These are phyloP conservation scores for Paramecium sexaurelia DNA, from an alignment of 73 alveolate species.

Conservation along the genomic window DNA sequence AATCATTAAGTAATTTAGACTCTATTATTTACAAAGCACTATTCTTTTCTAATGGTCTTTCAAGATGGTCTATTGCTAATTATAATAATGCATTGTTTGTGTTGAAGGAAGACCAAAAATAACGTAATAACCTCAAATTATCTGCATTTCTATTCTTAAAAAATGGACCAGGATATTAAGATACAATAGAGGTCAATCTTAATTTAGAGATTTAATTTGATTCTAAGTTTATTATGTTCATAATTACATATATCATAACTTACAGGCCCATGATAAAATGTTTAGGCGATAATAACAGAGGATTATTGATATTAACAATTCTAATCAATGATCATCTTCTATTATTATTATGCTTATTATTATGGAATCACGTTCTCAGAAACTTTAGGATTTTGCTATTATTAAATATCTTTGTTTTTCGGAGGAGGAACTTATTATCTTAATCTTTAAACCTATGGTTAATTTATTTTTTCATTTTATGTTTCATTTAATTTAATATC, in stretches of 20 bases:
- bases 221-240: background rate
- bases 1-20: background rate
- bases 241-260: constrained; percentile 13
- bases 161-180: constrained; percentile 3
- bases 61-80: background rate
- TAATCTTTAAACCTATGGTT: background rate
- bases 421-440: background rate
- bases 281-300: background rate
- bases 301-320: background rate
- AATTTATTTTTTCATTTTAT: background rate
- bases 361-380: background rate
- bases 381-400: background rate
- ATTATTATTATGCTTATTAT: background rate
- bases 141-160: background rate
- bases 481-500: background rate
- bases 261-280: constrained; percentile 28
- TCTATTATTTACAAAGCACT: background rate
- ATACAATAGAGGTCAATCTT: background rate
- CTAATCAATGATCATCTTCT: background rate
- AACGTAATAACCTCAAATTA: background rate
- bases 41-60: background rate
- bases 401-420: background rate
- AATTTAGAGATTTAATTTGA: background rate
- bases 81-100: background rate
- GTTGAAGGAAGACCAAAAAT: background rate